Percentiles rank a stretch among this genome's conserved stretches.
These are phyloP conservation scores for Entomortierella chlamydospora DNA, from an alignment of 192 early-diverging fungal species.

Conservation along the genomic window DNA sequence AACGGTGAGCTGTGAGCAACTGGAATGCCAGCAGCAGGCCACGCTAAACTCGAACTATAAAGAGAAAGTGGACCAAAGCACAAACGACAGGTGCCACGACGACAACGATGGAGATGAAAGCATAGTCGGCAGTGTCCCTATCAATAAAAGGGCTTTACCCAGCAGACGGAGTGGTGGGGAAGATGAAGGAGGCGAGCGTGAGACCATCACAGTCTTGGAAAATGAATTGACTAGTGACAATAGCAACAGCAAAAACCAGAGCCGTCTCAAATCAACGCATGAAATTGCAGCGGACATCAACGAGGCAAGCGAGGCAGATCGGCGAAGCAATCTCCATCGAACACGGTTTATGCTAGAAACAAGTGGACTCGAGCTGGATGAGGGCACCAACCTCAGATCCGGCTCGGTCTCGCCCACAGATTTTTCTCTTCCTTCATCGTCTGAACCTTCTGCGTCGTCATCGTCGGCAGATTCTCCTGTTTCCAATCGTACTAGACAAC, in stretches of 20 bases:
- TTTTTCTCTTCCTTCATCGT: not conserved
- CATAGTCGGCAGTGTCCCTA: no score
- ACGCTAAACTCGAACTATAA: no score
- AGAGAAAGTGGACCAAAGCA: not conserved
- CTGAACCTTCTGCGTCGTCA: not conserved
- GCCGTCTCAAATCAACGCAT: no score
- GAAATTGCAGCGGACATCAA: no score
- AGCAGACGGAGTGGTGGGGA: not conserved
- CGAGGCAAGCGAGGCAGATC: no score
- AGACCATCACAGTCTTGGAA: not conserved
- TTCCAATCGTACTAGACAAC: not conserved
- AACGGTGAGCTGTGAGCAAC: no score
- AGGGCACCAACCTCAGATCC: not conserved
- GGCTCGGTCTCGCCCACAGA: not conserved
- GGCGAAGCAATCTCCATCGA: no score
- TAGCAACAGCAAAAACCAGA: not conserved
- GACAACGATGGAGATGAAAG: not conserved
- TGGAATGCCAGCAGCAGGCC: no score
- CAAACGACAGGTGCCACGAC: not conserved
- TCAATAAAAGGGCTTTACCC: not conserved
- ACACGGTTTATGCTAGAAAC: not conserved
- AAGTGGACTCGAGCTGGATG: not conserved
- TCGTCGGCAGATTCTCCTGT: not conserved
- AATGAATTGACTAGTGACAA: not conserved
- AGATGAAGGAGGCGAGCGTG: not conserved